Percentiles rank a stretch among this genome's conserved stretches.
Evolutionary conservation across 1,139 yeast genomes (phyloP).

Genomic region (Diutina ranongensis): DNA sequence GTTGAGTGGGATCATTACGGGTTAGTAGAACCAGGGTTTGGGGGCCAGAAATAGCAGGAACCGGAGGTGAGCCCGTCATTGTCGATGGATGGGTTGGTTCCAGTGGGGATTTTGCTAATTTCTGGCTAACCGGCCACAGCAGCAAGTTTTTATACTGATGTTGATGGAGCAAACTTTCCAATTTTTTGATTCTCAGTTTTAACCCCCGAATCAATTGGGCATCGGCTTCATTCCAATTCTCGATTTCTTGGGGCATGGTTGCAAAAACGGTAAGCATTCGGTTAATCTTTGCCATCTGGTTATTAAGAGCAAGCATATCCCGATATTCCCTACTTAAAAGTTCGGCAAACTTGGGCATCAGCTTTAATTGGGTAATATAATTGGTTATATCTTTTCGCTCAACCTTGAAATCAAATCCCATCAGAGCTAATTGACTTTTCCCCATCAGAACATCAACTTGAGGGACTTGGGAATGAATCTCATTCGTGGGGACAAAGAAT

Average conservation of each 20-base stretch:
- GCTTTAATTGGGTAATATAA: constrained; percentile 21
- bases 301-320: constrained; percentile 31
- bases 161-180: constrained; percentile 58
- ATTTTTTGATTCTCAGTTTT: constrained; percentile 45
- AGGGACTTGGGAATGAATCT: not conserved
- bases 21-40: not conserved
- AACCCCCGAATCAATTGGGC: constrained; percentile 40
- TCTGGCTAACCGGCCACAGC: constrained; percentile 37
- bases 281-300: constrained; percentile 27
- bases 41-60: not conserved
- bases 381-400: constrained; percentile 31
- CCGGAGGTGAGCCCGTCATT: not conserved
- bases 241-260: constrained; percentile 13
- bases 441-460: not conserved
- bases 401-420: constrained; percentile 13
- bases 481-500: not conserved
- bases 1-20: not conserved
- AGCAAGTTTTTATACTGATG: constrained; percentile 46
- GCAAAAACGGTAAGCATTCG: constrained; percentile 23
- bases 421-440: not conserved
- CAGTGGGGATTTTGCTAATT: not conserved
- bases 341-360: constrained; percentile 19
- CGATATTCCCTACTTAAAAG: constrained; percentile 36
- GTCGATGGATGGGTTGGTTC: not conserved
- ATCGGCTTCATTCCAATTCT: constrained; percentile 15